Evolutionary conservation across 2,329 filamentous ascomycete species (phyloP), one percentile per base, ranked within the genome.

Genomic region (Sclerotinia spermophila): DNA sequence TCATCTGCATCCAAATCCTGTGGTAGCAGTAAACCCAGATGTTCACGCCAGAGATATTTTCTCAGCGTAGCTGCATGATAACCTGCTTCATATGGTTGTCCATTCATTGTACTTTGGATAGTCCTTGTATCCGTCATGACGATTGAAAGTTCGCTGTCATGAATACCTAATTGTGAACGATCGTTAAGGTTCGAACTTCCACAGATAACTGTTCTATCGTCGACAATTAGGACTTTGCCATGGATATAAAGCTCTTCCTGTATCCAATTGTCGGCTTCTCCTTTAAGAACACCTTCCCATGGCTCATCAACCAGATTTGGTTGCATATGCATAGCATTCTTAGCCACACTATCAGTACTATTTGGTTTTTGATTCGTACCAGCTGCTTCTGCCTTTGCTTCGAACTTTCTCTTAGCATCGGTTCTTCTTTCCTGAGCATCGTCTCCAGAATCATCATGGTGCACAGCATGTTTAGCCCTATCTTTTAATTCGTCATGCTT

Each of bases 161-260:
- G 95, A 75, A 90, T 88, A 21, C 95, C 95, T 7, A 96, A 83
- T 81, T 97, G 94, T 66, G 92, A 89, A 68, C 95, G 90, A 79
- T 98, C 95, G 80, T 97, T 98, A 76, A 97, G 85, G 81, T 97
- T 98, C 74, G 92, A 93, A 38, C 90, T 94, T 27, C 93, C 93
- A 78, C 93, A 96, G 68, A 97, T 88, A 2, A 92, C 93, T 62
- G 93, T 86, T 68, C 89, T 89, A 80, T 98, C 95, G 78, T 98
- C 94, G 1, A 91, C 91, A 75, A 97, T 95, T 75, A 96, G 86
- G 48, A 97, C 85, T 82, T 98, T 99, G 40, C 89, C 92, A 80
- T 99, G 96, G 62, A 98, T 90, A 79, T 99, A 99, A 2, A 98
- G 86, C 80, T 99, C 95, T 79, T 99, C 96, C 79, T 97, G 95